Evolutionary conservation across 1,139 yeast genomes (phyloP).

Genomic region (Zhuliangozyma parablackwelliae): DNA sequence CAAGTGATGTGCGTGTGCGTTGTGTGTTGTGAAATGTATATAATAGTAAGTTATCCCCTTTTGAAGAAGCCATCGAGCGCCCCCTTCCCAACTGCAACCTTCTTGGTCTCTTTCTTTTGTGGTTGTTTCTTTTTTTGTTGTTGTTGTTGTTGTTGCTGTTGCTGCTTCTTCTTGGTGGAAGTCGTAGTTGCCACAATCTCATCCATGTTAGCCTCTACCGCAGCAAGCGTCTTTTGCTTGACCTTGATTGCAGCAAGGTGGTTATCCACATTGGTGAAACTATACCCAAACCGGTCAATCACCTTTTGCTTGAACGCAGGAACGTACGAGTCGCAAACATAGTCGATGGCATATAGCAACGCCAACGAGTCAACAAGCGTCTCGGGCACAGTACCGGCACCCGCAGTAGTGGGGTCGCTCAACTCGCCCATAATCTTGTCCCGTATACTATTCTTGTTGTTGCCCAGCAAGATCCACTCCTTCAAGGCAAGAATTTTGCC

Average conservation of each 20-base stretch:
- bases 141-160: not conserved
- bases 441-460: constrained; percentile 6
- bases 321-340: constrained; percentile 26
- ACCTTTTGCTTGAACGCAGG: constrained; percentile 14
- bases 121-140: constrained; percentile 16
- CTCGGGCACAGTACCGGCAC: constrained; percentile 18
- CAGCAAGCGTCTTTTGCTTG: constrained; percentile 23
- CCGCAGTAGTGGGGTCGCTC: constrained; percentile 16
- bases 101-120: constrained; percentile 21
- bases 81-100: constrained; percentile 53
- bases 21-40: not conserved
- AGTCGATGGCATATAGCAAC: constrained; percentile 23
- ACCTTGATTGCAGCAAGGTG: constrained; percentile 25
- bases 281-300: constrained; percentile 11
- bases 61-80: constrained; percentile 62
- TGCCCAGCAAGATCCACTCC: constrained; percentile 15
- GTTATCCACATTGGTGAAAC: constrained; percentile 26
- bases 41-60: constrained; percentile 16
- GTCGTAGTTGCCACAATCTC: constrained; percentile 17
- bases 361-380: constrained; percentile 23
- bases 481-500: constrained; percentile 25
- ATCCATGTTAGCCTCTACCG: constrained; percentile 26
- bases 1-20: constrained; percentile 7
- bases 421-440: constrained; percentile 15
- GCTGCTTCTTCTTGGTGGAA: constrained; percentile 12